Percentiles rank a stretch among this genome's conserved stretches.
Conservation (phyloP, 78 protist species). For the Acrasis kona region DNA sequence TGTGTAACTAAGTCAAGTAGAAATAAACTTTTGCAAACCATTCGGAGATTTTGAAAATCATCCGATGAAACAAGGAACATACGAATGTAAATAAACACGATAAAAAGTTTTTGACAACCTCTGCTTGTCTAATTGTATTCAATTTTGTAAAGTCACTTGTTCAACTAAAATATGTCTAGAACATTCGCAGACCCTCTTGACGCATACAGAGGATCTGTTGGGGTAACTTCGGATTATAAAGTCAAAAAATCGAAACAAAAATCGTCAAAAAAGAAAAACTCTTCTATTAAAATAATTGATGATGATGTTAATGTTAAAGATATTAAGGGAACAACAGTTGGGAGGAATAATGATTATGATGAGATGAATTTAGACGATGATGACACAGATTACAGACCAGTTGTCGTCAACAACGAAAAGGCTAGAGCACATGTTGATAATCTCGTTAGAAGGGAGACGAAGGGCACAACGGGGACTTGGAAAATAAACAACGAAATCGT, state of each 20-base stretch:
- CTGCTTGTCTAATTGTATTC: too few relatives aligned
- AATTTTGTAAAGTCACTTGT: not conserved
- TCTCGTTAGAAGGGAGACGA: not conserved
- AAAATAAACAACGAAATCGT: not conserved
- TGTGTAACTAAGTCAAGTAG: too few relatives aligned
- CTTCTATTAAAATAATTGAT: not conserved
- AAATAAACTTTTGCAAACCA: too few relatives aligned
- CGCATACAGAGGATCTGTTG: not conserved
- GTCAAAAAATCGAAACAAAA: not conserved
- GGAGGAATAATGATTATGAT: too few relatives aligned
- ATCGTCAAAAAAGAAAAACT: not conserved
- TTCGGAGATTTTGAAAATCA: too few relatives aligned
- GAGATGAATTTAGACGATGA: too few relatives aligned
- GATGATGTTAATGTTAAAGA: too few relatives aligned
- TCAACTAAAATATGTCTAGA: not conserved
- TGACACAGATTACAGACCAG: not conserved
- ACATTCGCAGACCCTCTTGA: not conserved
- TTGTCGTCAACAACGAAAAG: not conserved
- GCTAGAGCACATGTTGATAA: not conserved
- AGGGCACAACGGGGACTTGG: not conserved
- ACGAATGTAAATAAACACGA: too few relatives aligned
- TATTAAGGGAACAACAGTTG: too few relatives aligned
- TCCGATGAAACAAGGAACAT: too few relatives aligned
- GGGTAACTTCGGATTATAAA: not conserved
- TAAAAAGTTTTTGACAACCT: too few relatives aligned